These are phyloP conservation scores for Coniochaeta sp. DNA, from an alignment of 2,329 filamentous ascomycete species.

Conservation along the genomic window DNA sequence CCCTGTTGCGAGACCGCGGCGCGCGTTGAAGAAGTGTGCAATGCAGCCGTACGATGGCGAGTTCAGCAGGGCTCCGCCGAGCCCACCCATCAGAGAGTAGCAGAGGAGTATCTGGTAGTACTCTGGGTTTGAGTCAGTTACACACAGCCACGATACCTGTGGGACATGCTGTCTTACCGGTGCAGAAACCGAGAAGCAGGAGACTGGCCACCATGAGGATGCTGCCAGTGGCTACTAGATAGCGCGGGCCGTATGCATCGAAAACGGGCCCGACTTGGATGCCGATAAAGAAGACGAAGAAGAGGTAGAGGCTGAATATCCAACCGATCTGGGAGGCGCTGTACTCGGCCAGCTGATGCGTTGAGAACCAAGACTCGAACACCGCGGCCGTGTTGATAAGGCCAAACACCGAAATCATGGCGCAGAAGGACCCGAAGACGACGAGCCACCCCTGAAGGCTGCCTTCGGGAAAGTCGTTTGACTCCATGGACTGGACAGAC, in stretches of 20 bases:
- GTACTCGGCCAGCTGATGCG: slow-evolving; percentile 63
- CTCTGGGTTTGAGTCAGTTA: slow-evolving; percentile 21
- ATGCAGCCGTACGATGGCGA: slow-evolving; percentile 69
- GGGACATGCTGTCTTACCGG: slow-evolving; percentile 27
- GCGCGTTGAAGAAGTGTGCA: slow-evolving; percentile 71
- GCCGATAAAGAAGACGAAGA: slow-evolving; percentile 74
- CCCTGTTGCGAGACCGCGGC: slow-evolving; percentile 72
- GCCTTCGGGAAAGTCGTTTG: slow-evolving; percentile 65
- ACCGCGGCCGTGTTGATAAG: slow-evolving; percentile 70
- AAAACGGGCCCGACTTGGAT: slow-evolving; percentile 79
- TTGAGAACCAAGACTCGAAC: slow-evolving; percentile 69
- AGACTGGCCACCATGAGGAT: slow-evolving; percentile 54
- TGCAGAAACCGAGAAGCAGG: slow-evolving; percentile 63
- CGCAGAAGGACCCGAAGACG: slow-evolving; percentile 69
- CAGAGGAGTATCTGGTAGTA: slow-evolving; percentile 79
- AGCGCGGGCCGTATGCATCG: slow-evolving; percentile 64
- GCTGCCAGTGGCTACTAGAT: slow-evolving; percentile 59
- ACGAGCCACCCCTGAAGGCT: slow-evolving; percentile 67
- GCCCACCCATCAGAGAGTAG: slow-evolving; percentile 65
- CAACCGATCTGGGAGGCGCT: slow-evolving; percentile 67
- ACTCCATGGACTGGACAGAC: slow-evolving; percentile 5
- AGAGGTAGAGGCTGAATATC: slow-evolving; percentile 79
- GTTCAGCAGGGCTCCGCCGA: slow-evolving; percentile 70
- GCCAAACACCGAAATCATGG: slow-evolving; percentile 63
- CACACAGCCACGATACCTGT: slow-evolving; percentile 3